These are phyloP conservation scores for Ramaria sp. DNA, from an alignment of 768 basidiomycete species.

Conservation along the genomic window DNA sequence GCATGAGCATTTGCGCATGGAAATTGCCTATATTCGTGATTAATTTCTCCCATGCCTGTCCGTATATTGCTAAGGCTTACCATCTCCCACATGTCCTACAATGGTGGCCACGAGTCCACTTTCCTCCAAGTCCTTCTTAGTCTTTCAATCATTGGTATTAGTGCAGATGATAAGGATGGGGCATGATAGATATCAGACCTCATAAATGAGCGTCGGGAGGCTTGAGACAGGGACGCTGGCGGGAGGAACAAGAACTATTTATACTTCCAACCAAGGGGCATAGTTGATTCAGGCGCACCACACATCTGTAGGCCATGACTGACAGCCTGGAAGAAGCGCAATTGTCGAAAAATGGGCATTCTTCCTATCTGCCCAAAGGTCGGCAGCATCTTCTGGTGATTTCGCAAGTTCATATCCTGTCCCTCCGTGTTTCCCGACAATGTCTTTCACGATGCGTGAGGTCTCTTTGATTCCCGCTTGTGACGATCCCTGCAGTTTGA, in stretches of 20 bases:
- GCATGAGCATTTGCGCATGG: constrained; percentile 45
- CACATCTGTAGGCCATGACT: constrained; percentile 67
- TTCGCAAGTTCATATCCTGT: constrained; percentile 56
- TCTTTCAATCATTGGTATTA: constrained; percentile 17
- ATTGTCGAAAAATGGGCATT: constrained; percentile 49
- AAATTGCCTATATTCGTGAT: constrained; percentile 18
- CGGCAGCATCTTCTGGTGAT: constrained; percentile 50
- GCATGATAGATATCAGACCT: constrained; percentile 15
- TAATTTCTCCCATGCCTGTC: neutral
- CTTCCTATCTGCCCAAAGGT: constrained; percentile 67
- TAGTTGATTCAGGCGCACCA: constrained; percentile 30
- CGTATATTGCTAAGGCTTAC: constrained; percentile 20
- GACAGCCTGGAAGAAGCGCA: constrained; percentile 44
- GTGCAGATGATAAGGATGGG: neutral
- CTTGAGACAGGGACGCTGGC: constrained; percentile 32
- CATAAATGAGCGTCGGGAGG: constrained; percentile 51
- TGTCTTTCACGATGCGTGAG: constrained; percentile 42
- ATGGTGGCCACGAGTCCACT: constrained; percentile 51
- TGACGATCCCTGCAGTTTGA: constrained; percentile 79
- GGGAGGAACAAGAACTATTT: neutral
- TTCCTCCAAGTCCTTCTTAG: constrained; percentile 54
- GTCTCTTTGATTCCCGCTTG: constrained; percentile 49
- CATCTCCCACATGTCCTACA: constrained; percentile 74
- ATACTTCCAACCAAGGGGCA: neutral
- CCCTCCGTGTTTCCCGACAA: constrained; percentile 58